A percentile compares a stretch with the other conserved stretches of the same genome.
phyloP scores from a whole-genome alignment of 169 alveolate genomes.

The Babesia microti region DNA sequence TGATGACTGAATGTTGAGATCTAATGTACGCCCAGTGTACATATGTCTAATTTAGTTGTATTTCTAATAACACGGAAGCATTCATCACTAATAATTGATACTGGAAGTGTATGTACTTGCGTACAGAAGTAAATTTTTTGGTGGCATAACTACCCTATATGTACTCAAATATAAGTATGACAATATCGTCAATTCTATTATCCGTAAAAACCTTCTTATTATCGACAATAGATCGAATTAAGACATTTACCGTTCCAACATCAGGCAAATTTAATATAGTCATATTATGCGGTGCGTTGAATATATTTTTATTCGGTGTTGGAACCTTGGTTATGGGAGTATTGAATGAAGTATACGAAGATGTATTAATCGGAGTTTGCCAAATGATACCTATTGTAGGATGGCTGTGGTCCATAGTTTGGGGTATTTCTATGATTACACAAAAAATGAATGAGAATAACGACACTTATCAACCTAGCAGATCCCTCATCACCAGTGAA shows the following conservation, averaged over 20 bases:
- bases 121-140: no score
- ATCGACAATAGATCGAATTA: constrained; percentile 6
- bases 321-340: constrained; percentile 64
- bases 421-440: constrained; percentile 65
- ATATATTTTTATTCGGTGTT: constrained; percentile 59
- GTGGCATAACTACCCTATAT: no score
- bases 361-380: constrained; percentile 55
- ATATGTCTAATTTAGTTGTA: no score
- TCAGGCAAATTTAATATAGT: constrained; percentile 11
- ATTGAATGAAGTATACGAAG: constrained; percentile 56
- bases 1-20: no score
- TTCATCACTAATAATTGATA: no score
- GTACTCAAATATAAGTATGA: no score
- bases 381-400: constrained; percentile 67
- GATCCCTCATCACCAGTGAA: neutral
- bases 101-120: no score
- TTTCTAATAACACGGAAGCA: no score
- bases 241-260: constrained; percentile 18
- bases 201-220: no score
- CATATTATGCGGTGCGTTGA: constrained; percentile 45
- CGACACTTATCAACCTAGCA: neutral
- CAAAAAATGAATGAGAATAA: constrained; percentile 5
- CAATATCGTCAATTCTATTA: no score
- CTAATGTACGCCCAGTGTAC: no score
- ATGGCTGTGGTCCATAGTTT: constrained; percentile 69